Percentiles rank a stretch among this genome's conserved stretches.
Evolutionary conservation across 2,329 filamentous ascomycete species (phyloP).

Genomic region (Ciborinia camelliae): DNA sequence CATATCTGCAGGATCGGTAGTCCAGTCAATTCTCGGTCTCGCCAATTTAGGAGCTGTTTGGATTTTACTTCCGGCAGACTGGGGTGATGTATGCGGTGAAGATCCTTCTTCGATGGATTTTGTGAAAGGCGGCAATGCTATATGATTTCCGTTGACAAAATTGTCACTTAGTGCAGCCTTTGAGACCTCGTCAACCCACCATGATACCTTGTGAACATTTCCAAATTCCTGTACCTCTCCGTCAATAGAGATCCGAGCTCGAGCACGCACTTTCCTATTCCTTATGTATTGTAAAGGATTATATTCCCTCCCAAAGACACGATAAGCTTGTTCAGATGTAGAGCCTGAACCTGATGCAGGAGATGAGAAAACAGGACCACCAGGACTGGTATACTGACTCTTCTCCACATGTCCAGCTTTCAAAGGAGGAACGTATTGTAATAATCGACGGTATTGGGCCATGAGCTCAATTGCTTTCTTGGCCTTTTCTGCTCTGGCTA

Average conservation of each 20-base stretch:
- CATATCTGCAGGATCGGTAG: constrained; percentile 76
- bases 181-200: constrained; percentile 70
- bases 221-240: constrained; percentile 74
- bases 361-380: constrained; percentile 38
- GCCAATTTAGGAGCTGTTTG: constrained; percentile 52
- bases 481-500: constrained; percentile 79
- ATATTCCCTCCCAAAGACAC: constrained; percentile 64
- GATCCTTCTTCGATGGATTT: constrained; percentile 28
- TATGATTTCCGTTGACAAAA: constrained; percentile 36
- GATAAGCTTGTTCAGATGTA: constrained; percentile 34
- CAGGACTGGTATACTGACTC: constrained; percentile 43
- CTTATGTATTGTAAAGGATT: constrained; percentile 92
- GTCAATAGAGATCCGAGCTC: constrained; percentile 72
- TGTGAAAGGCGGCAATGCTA: constrained; percentile 44
- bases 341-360: constrained; percentile 41
- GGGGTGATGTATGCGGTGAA: constrained; percentile 38
- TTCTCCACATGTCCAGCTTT: constrained; percentile 44
- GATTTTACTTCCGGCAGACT: constrained; percentile 42
- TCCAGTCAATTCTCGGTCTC: constrained; percentile 80
- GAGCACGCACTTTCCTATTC: constrained; percentile 79
- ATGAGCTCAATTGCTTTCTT: constrained; percentile 82
- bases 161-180: constrained; percentile 27
- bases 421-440: constrained; percentile 76
- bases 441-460: constrained; percentile 74
- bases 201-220: constrained; percentile 65